Base-by-base conservation (phyloP, 2,329 filamentous ascomycete genomes). In the Neofusicoccum sp. region DNA sequence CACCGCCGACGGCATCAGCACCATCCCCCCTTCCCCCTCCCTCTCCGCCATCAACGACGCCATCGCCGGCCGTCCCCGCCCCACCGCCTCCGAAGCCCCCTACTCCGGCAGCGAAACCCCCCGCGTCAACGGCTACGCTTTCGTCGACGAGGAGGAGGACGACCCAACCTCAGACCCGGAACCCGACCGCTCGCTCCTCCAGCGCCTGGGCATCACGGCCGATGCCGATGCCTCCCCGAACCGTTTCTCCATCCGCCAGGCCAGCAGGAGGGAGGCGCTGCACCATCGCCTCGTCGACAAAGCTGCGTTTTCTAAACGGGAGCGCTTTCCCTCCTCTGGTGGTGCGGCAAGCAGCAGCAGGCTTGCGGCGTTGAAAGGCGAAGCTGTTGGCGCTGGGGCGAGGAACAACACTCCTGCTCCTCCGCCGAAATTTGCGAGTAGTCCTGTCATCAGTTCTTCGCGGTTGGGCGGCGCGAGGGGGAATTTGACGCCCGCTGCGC, bases 41-140 rank as follows among this genome's bases (percentile, higher is more conserved):
- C 80, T 96, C 63, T 95, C 91, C 4, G 89, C 92, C 3, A 65
- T 97, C 24, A 86, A 88, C 65, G 91, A 93, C 67, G 93, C 93
- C 7, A 91, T 97, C 60, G 86, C 89, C 1, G 91, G 92, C 8
- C 85, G 81, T 85, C 7, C 78, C 81, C 2, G 83, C 81, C 7
- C 49, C 11, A n/a, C 48, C 12, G 31, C 43, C 12, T 54, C 79
- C 8, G 81, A 81, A 2, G 49, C 41, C 8, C 40, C 9, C 16
- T 84, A 80, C 63, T 80, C 80, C 1, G 89, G 88, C 14, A 83
- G 82, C 61, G 92, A 96, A 73, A 98, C 93, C 8, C 95, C 93
- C 0, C 84, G 91, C 2, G 90, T 98, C 0, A 96, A 96, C 64
- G 95, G 95, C 1, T 99, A 97, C 73, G 85, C 91, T 0, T 98